Base-by-base conservation (phyloP, 805 yeast species). In the Kuraishia cidri region DNA sequence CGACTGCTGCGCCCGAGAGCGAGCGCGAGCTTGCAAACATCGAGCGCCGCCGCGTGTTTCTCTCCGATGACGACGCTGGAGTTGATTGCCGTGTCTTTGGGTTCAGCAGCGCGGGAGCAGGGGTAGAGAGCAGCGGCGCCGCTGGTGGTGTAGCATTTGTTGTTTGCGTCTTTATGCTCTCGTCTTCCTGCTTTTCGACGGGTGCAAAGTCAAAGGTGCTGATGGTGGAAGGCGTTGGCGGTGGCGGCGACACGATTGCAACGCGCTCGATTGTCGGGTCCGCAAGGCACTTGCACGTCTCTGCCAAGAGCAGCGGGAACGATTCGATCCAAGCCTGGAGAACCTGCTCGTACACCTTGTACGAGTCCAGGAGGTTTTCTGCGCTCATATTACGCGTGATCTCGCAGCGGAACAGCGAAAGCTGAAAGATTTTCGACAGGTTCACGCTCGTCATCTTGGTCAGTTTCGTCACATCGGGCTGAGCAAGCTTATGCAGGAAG, bases 391-490 rank as follows among this genome's bases (percentile, higher is more conserved):
- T 31, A 11, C 21, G 19, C 11, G 16, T 16, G 21, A 31, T 24
- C 9, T 31, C 33, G 21, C 11, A 17, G 8, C n/a, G 55, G 39
- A 60, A 61, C 14, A 60, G 48, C 32, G 55, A 48, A 14, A 58
- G 44, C 39, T 61, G 66, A 39, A 61, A 58, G 33, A 61, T 53
- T 34, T 60, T 60, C 6, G 64, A 49, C 22, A 61, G 32, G 34
- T 60, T 61, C 12, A 46, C 44, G 3, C 60, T 35, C 15, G 54
- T 45, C 66, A 61, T 61, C 38, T 54, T 56, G 11, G 66, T 60
- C 22, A 45, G 42, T 15, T 40, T 35, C 17, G 46, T 49, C 6
- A 45, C 32, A 9, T 43, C 41, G 3, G 48, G 49, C 16, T 35
- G 29, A 6, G 47, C 32, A 9, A 58, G 31, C 16, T 40, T 35